Evolutionary conservation across 306 rosid species (phyloP), one percentile per base, ranked within the genome.

Genomic region (Quercus suber): DNA sequence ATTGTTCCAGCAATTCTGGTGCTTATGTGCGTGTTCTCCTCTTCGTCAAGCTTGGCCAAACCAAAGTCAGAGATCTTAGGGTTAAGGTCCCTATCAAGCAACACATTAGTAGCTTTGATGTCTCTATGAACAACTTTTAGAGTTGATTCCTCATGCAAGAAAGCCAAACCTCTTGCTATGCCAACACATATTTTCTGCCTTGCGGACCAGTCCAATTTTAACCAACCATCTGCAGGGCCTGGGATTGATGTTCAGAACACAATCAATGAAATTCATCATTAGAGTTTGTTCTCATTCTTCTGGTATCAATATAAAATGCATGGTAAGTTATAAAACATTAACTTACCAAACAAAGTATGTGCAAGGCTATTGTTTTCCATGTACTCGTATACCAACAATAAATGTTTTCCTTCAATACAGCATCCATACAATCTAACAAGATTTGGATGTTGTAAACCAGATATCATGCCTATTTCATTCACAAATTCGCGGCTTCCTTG

Each of bases 51-150:
- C 86, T 78, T 90, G 65, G 96, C 96, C 85, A 92, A 85, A 53
- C 97, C 97, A 19, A 92, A 90, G 84, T 92, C 97, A 0, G 96
- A 90, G 71, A 90, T 92, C 73, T 92, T 92, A 30, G 96, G 96
- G 77, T 89, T 88, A 61, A 93, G 83, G 28, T 90, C 78, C n/a
- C 58, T 73, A 49, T 93, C 94, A 0, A 93, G 90, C 43, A 93
- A 83, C 75, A 92, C 92, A 84, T 92, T 92, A 68, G 94, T 86
- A 70, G 96, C 83, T 82, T 90, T 92, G 84, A 92, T 89, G 84
- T 90, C 97, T 69, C 96, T 83, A 71, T 92, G 97, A 69, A 93
- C 94, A 74, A 90, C 89, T 83, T 87, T 90, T 53, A 92, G 71
- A 51, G 83, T 78, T 15, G 97, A 90, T 71, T 92, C 96, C 69